These are phyloP conservation scores for Davidsoniella neocaledoniae DNA, from an alignment of 2,329 filamentous ascomycete species.

Conservation along the genomic window DNA sequence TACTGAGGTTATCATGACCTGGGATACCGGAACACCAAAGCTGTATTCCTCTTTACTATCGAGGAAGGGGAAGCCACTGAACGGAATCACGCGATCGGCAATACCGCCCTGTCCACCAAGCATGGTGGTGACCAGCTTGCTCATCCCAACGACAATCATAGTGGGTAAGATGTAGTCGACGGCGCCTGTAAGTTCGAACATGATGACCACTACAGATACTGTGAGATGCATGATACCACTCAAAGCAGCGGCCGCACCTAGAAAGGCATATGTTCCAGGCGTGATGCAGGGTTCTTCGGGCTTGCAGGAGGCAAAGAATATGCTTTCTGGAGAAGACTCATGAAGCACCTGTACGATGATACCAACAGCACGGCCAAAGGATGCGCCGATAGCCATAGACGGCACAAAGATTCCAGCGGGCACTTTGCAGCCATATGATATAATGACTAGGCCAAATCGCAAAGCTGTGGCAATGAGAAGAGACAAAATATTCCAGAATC, in stretches of 20 bases:
- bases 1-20: constrained; percentile 69
- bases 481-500: constrained; percentile 63
- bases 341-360: constrained; percentile 84
- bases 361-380: constrained; percentile 84
- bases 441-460: constrained; percentile 70
- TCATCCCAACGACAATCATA: constrained; percentile 97
- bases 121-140: constrained; percentile 77
- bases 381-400: constrained; percentile 92
- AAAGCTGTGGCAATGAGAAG: constrained; percentile 65
- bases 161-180: constrained; percentile 93
- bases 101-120: constrained; percentile 85
- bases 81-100: constrained; percentile 96
- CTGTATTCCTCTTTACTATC: constrained; percentile 97
- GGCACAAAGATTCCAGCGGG: constrained; percentile 96
- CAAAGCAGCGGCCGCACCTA: constrained; percentile 79
- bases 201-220: constrained; percentile 92
- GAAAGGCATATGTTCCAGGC: constrained; percentile 88
- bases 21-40: constrained; percentile 83
- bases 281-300: constrained; percentile 93
- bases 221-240: constrained; percentile 98
- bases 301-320: constrained; percentile 76
- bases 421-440: constrained; percentile 96
- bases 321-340: constrained; percentile 63
- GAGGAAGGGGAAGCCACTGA: constrained; percentile 90
- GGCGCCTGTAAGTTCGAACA: constrained; percentile 97